phyloP scores from a whole-genome alignment of 805 yeast genomes.

The Saturnispora dispora region DNA sequence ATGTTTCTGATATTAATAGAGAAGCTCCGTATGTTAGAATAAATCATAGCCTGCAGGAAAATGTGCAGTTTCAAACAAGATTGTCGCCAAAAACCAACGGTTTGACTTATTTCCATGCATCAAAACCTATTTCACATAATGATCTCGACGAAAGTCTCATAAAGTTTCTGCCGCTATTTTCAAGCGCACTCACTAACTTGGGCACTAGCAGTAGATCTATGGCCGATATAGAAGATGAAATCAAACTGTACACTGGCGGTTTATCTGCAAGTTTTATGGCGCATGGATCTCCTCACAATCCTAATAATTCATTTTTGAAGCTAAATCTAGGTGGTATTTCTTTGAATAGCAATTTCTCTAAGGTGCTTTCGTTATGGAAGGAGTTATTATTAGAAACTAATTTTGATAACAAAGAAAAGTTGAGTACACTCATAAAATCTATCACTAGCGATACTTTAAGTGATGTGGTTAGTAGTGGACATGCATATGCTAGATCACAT shows the following conservation, averaged over 20 bases:
- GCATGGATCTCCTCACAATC: conserved; percentile 43
- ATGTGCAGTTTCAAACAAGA: conserved; percentile 21
- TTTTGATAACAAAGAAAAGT: conserved; percentile 55
- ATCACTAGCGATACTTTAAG: conserved; percentile 71
- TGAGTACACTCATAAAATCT: conserved; percentile 63
- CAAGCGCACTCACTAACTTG: conserved; percentile 70
- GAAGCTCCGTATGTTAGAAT: conserved; percentile 34
- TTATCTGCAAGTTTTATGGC: conserved; percentile 53
- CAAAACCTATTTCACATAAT: conserved; percentile 43
- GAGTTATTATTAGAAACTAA: conserved; percentile 65
- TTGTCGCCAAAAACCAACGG: conserved; percentile 55
- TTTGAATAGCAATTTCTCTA: conserved; percentile 50
- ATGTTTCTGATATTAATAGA: conserved; percentile 62
- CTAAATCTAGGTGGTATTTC: conserved; percentile 62
- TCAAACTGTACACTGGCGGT: conserved; percentile 81
- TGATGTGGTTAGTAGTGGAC: conserved; percentile 80
- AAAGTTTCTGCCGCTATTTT: conserved; percentile 67
- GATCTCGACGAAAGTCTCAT: conserved; percentile 52
- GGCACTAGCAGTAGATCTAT: conserved; percentile 71
- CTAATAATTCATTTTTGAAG: conserved; percentile 39
- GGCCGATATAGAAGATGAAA: conserved; percentile 77
- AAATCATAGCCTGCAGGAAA: conserved; percentile 21
- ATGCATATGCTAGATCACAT: conserved; percentile 63
- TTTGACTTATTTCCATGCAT: conserved; percentile 63
- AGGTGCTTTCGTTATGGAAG: conserved; percentile 56